Base-by-base conservation (phyloP, 176 grass and related monocot species). In the Aegilops tauschii region DNA sequence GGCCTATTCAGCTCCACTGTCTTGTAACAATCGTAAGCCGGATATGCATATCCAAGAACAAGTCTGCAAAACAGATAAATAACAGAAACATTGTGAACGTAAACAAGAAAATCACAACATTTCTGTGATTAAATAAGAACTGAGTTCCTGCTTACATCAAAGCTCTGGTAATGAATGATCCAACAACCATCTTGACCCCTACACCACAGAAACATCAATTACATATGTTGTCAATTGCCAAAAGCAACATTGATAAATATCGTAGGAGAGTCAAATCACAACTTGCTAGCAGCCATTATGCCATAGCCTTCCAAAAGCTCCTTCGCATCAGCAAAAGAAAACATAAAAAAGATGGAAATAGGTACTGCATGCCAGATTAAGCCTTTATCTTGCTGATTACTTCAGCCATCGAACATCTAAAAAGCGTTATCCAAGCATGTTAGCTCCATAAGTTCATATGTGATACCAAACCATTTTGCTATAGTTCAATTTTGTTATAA, bases 11-110 rank as follows among this genome's bases (percentile, higher is more conserved):
- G 82, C 87, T 95, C 95, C 52, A 98, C 87, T 6, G 80, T 87
- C 82, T 98, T 98, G 86, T 98, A 98, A 83, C 95, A 98, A 81
- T 95, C 93, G 56, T 98, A 98, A 31, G 95, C 95, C 1, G 95
- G 95, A 75, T 98, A 98, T 39, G 85, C 88, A 82, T 98, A 98
- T 42, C 95, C 93, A 25, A 98, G 87, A 79, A 93, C 80, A 83
- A 98, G 92, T 83, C 95, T 98, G 89, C 31, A 44, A 77, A 74
- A 49, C 18, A 11, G 23, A 86, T n/a, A 23, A n/a, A 69, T 29
- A 28, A 39, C 12, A 42, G 70, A 58, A 36, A 75, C 54, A 79
- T 80, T 73, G 84, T 18, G 76, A 18, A 2, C 52, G 16, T 35
- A 25, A 29, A 8, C 1, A 82, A 44, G 10, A 86, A 16, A 65